These are phyloP conservation scores for Heterobasidion irregulare DNA, from an alignment of 1,284 basidiomycete species.

Conservation along the genomic window DNA sequence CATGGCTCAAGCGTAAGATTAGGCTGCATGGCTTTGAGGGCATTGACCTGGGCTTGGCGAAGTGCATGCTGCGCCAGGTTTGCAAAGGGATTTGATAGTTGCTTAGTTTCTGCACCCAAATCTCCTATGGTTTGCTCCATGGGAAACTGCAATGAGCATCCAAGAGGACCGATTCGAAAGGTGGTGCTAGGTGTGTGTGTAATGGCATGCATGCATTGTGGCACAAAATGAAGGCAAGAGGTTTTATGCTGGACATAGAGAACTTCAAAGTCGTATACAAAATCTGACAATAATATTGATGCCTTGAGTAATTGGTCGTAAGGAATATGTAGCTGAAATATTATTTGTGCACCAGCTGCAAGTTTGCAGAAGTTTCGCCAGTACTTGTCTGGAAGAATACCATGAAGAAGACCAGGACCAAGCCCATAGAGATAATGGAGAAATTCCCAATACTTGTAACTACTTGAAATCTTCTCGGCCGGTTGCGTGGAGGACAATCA, in stretches of 20 bases:
- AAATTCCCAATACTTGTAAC: too few relatives aligned
- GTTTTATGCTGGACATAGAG: constrained; percentile 15
- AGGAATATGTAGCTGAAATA: constrained; percentile 10
- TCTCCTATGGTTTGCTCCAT: constrained; percentile 19
- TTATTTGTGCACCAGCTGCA: constrained; percentile 5
- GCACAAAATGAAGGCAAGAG: constrained; percentile 17
- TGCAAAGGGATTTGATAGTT: constrained; percentile 15
- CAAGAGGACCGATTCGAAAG: constrained; percentile 13
- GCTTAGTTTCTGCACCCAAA: constrained; percentile 15
- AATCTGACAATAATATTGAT: constrained; percentile 2
- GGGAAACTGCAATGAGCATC: constrained; percentile 13
- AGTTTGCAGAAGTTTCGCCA: constrained; percentile 17
- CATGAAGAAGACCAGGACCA: constrained; percentile 15
- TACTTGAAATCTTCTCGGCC: too few relatives aligned
- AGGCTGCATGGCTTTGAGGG: constrained; percentile 13
- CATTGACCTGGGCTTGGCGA: constrained; percentile 12
- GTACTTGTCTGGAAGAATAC: constrained; percentile 7
- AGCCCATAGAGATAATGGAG: constrained; percentile 15
- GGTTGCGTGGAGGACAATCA: constrained; percentile 15
- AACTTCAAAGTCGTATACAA: constrained; percentile 13
- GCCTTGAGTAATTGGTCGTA: not conserved
- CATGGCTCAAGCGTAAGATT: constrained; percentile 1
- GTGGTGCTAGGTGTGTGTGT: constrained; percentile 12
- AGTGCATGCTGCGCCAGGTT: constrained; percentile 15
- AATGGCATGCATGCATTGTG: constrained; percentile 15